Evolutionary conservation across 176 grass and related monocot species (phyloP), one percentile per base, ranked within the genome.

Genomic region (Phyllostachys edulis): DNA sequence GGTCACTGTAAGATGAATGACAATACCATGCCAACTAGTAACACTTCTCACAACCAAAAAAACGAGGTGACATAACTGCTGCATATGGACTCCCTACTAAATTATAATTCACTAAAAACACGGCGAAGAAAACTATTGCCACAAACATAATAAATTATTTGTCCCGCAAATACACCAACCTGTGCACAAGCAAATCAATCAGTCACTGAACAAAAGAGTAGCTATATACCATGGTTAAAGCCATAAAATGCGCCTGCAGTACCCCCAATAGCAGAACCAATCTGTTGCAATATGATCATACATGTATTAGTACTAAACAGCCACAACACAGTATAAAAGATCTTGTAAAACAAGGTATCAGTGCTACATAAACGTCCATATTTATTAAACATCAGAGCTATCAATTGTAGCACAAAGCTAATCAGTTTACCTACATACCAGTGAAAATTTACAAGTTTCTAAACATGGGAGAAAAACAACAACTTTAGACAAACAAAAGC

Each of bases 221-320:
- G 13, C 12, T n/a, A 63, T 50, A 47, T 90, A 98, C 93, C 83
- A 73, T 93, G 91, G 80, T 98, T 98, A 85, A 98, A 95, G 67
- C 93, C 93, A 85, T 98, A 98, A 84, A 95, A 93, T 7, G 96
- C 93, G 18, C 93, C 94, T 46, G 96, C 85, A 76, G 83, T 95
- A 4, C 89, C 96, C 80, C 96, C 96, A 81, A 98, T 69, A 75
- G 96, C 93, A 2, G 93, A 90, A 81, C 96, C 96, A 82, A 98
- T 98, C 96, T 98, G 83, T 36, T 57, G 78, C 11, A 6, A 75
- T 68, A 41, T 50, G 9, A 50, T 0, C 16, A 69, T 15, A 32
- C 15, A 2, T n/a, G 36, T n/a, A 63, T 50, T 78, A 46, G 1
- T 10, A 61, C 3, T 34, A 37, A 52, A 55, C 12, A 16, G 13